Conservation (phyloP, 805 yeast genomes). For the Clavispora asparagi region DNA sequence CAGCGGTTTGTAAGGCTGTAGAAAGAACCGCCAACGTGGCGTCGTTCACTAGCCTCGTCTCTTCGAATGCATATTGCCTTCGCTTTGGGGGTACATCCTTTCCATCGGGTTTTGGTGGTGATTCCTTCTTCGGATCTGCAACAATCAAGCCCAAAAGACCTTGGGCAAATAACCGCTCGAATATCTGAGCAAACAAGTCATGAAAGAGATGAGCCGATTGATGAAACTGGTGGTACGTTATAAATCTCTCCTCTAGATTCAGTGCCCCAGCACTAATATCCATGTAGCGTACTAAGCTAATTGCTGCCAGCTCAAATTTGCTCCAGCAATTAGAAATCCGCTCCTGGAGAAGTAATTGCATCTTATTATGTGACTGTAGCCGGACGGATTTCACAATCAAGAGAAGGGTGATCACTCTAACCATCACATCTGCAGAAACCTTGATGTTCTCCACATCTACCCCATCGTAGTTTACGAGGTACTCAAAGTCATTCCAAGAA, state of each 20-base stretch:
- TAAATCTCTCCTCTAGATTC: slow-evolving; percentile 12
- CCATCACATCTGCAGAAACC: slow-evolving; percentile 38
- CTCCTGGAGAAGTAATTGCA: slow-evolving; percentile 20
- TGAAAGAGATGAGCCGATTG: slow-evolving; percentile 6
- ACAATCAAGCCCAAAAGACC: slow-evolving; percentile 23
- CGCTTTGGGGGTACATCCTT: not conserved
- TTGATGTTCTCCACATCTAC: slow-evolving; percentile 32
- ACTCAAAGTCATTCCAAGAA: slow-evolving; percentile 28
- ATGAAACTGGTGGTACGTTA: slow-evolving; percentile 16
- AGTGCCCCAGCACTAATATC: slow-evolving; percentile 27
- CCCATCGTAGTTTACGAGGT: slow-evolving; percentile 40
- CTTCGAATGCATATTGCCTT: slow-evolving; percentile 11
- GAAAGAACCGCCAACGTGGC: slow-evolving; percentile 37
- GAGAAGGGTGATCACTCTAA: slow-evolving; percentile 43
- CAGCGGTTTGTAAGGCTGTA: slow-evolving; percentile 20
- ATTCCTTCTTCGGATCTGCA: not conserved
- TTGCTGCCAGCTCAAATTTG: slow-evolving; percentile 40
- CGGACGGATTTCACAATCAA: slow-evolving; percentile 38
- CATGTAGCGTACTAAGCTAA: slow-evolving; percentile 46
- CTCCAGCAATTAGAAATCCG: slow-evolving; percentile 32
- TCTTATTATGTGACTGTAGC: slow-evolving; percentile 22
- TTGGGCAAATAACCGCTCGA: slow-evolving; percentile 18
- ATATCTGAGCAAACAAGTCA: slow-evolving; percentile 15
- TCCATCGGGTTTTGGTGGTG: not conserved
- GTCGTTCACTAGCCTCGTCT: slow-evolving; percentile 37